Evolutionary conservation across 2,329 filamentous ascomycete genomes (phyloP), one percentile per base, ranked within the genome.

Genomic region (Microsporum audouinii): DNA sequence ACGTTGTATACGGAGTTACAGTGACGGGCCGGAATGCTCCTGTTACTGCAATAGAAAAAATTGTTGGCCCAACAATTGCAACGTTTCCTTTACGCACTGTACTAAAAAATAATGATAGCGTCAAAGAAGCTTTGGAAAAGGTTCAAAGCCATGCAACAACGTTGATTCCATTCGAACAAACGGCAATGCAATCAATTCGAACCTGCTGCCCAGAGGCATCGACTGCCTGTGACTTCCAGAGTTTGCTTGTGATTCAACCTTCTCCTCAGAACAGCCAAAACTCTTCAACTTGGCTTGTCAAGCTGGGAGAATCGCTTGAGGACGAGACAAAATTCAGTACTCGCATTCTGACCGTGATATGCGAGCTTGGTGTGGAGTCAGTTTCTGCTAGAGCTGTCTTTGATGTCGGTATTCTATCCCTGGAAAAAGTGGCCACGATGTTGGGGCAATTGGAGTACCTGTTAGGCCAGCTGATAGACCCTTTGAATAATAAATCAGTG

Each of bases 161-260:
- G 6, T n/a, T 43, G 14, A 43, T 43, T n/a, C 39, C 39, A 1
- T 80, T 85, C 65, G 82, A 87, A 71, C 83, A 87, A 67, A 77
- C 81, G 10, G 76, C 76, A 6, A 59, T 78, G 14, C 76, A 77
- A 57, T 71, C 76, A 57, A 78, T 78, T 62, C 79, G 82, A 29
- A 74, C 76, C 14, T 68, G 82, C 14, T 80, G 79, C 65, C 70
- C 76, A 0, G 71, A 76, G 57, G 68, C 71, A 3, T 69, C 68
- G 4, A 64, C 67, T 2, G 75, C 73, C 31, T 77, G 74, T 60
- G 68, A 74, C 8, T 75, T 76, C 62, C 73, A 75, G 53, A 76
- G 68, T 53, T 66, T 76, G 57, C 68, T 78, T 2, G 71, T 72
- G 5, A 71, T 78, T 23, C 68, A 71, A 41, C 65, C 66, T 12